These are phyloP conservation scores for Yarrowia divulgata DNA, from an alignment of 805 yeast genomes.

Conservation along the genomic window DNA sequence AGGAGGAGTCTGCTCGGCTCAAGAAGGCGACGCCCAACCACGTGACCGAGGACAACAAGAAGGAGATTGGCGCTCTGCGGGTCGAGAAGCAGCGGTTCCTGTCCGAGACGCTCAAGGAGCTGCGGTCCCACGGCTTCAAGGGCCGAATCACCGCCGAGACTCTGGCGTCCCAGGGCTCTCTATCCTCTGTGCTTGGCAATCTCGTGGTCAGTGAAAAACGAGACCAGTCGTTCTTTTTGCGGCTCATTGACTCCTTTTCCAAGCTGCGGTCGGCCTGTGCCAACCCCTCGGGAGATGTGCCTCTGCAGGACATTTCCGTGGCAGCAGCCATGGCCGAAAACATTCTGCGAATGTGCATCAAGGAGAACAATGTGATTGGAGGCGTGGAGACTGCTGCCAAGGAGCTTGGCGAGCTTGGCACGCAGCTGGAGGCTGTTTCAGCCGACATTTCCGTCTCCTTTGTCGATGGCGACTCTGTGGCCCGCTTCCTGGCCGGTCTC, in stretches of 20 bases:
- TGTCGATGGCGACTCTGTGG: background rate
- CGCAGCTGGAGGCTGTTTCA: background rate
- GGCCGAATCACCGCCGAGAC: conserved; percentile 69
- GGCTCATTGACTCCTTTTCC: conserved; percentile 81
- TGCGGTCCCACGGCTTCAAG: conserved; percentile 78
- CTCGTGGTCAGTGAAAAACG: conserved; percentile 55
- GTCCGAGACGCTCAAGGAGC: conserved; percentile 76
- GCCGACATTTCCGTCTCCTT: background rate
- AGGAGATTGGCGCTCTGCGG: conserved; percentile 70
- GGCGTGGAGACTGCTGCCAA: background rate
- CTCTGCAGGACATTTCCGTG: conserved; percentile 50
- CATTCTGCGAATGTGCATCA: conserved; percentile 31
- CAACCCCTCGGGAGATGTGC: conserved; percentile 73
- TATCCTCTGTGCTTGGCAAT: conserved; percentile 66
- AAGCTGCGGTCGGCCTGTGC: conserved; percentile 71
- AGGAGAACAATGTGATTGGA: conserved; percentile 27
- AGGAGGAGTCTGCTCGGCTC: conserved; percentile 66
- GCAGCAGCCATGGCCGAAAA: conserved; percentile 28
- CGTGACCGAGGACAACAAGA: conserved; percentile 76
- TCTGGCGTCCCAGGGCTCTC: conserved; percentile 65
- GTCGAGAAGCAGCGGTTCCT: conserved; percentile 81
- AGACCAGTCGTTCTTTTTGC: conserved; percentile 61
- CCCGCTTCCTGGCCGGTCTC: background rate
- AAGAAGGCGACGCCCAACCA: conserved; percentile 78
- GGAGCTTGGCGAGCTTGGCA: background rate